Percentiles rank a stretch among this genome's conserved stretches.
Evolutionary conservation across 495 filamentous ascomycete genomes (phyloP).

Genomic region (Viridothelium virens): DNA sequence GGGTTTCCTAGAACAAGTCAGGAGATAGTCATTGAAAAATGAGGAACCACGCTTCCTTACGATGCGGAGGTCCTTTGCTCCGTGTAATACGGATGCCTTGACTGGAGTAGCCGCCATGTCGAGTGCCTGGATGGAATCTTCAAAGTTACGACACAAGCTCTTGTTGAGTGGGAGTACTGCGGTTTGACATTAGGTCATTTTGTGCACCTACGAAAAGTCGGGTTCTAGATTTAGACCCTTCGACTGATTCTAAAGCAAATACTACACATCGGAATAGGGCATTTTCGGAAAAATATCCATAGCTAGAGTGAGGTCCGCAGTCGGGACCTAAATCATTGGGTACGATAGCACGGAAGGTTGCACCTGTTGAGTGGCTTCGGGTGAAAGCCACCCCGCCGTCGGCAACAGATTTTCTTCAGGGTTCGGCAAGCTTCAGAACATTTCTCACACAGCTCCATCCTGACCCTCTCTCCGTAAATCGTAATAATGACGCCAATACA

Average conservation of each 20-base stretch:
- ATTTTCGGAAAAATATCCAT: neutral
- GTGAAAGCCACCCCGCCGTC: neutral
- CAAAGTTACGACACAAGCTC: neutral
- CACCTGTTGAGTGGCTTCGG: neutral
- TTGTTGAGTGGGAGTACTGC: no score
- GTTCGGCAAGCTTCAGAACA: neutral
- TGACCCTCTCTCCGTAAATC: neutral
- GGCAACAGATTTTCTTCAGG: neutral
- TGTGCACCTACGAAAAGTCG: neutral
- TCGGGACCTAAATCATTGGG: neutral
- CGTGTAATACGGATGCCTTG: slow-evolving; percentile 38
- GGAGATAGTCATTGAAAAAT: no score
- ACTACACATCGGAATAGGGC: neutral
- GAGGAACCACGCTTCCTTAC: slow-evolving; percentile 20
- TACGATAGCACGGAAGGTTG: neutral
- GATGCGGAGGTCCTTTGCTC: slow-evolving; percentile 37
- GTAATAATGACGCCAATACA: slow-evolving; percentile 32
- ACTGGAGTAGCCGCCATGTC: slow-evolving; percentile 19
- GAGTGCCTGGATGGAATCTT: neutral
- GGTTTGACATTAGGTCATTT: no score
- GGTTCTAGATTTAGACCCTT: neutral
- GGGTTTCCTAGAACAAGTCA: slow-evolving; percentile 38
- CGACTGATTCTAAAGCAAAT: neutral
- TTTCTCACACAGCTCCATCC: neutral
- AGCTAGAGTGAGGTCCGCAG: neutral